phyloP scores from a whole-genome alignment of 805 yeast genomes.

The Wickerhamiella nectarea region DNA sequence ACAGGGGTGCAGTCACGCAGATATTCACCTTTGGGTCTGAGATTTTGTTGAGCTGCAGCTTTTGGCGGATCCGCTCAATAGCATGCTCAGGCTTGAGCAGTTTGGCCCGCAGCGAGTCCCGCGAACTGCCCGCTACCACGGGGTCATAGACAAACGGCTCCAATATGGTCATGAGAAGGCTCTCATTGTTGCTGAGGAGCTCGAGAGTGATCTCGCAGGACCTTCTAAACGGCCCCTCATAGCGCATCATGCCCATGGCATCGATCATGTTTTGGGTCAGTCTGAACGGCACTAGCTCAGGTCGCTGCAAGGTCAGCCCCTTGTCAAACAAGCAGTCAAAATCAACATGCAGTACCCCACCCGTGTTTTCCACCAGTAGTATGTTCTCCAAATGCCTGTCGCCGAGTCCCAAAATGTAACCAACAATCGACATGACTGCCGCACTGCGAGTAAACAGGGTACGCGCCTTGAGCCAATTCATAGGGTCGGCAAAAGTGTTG shows the following conservation, averaged over 20 bases:
- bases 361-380: conserved; percentile 55
- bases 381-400: conserved; percentile 94
- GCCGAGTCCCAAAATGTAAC: conserved; percentile 85
- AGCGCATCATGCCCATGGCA: conserved; percentile 70
- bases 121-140: conserved; percentile 52
- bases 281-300: conserved; percentile 91
- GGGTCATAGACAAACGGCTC: conserved; percentile 92
- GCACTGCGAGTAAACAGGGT: conserved; percentile 60
- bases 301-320: conserved; percentile 46
- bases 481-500: conserved; percentile 80
- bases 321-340: conserved; percentile 94
- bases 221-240: conserved; percentile 78
- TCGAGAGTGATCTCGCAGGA: conserved; percentile 73
- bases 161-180: conserved; percentile 72
- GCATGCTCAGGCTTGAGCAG: conserved; percentile 34
- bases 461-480: conserved; percentile 71
- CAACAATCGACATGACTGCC: conserved; percentile 97
- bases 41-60: conserved; percentile 70
- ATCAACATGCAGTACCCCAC: conserved; percentile 83
- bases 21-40: conserved; percentile 32
- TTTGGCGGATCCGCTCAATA: conserved; percentile 55
- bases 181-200: conserved; percentile 63
- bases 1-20: conserved; percentile 53
- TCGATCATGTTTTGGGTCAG: conserved; percentile 78
- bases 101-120: conserved; percentile 41